phyloP scores from a whole-genome alignment of 2,329 filamentous ascomycete genomes.

The Aureobasidium vineae region DNA sequence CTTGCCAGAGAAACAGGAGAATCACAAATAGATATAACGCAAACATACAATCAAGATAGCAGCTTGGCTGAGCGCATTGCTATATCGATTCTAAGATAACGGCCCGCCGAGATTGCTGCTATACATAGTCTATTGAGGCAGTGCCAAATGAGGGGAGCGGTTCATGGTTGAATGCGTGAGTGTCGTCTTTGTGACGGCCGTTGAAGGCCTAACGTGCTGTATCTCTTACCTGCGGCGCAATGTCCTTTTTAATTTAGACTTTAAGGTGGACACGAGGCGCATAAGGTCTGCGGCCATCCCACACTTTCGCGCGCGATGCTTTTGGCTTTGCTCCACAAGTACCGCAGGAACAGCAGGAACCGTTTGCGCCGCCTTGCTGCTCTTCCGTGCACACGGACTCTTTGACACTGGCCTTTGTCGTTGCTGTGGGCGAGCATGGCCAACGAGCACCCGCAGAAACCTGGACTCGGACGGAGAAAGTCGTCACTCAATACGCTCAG shows the following conservation, averaged over 20 bases:
- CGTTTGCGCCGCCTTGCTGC: slow-evolving; percentile 14
- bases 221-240: slow-evolving; percentile 18
- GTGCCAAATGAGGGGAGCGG: neutral
- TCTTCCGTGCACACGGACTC: slow-evolving; percentile 9
- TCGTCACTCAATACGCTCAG: slow-evolving; percentile 10
- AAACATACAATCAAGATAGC: slow-evolving; percentile 3
- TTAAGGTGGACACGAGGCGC: slow-evolving; percentile 5
- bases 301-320: slow-evolving; percentile 14
- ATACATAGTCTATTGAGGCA: slow-evolving; percentile 2
- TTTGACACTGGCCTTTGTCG: slow-evolving; percentile 10
- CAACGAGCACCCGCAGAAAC: slow-evolving; percentile 5
- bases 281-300: slow-evolving; percentile 21
- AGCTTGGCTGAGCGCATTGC: neutral
- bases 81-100: slow-evolving; percentile 7
- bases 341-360: slow-evolving; percentile 19
- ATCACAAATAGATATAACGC: neutral
- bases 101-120: slow-evolving; percentile 10
- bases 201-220: slow-evolving; percentile 23
- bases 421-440: slow-evolving; percentile 9
- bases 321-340: slow-evolving; percentile 21
- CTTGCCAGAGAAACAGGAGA: slow-evolving; percentile 3
- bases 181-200: slow-evolving; percentile 1
- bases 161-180: neutral
- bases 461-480: slow-evolving; percentile 6
- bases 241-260: slow-evolving; percentile 23